Percentiles rank a stretch among this genome's conserved stretches.
These are phyloP conservation scores for Phylloporus sp. DNA, from an alignment of 1,284 basidiomycete species.

Conservation along the genomic window DNA sequence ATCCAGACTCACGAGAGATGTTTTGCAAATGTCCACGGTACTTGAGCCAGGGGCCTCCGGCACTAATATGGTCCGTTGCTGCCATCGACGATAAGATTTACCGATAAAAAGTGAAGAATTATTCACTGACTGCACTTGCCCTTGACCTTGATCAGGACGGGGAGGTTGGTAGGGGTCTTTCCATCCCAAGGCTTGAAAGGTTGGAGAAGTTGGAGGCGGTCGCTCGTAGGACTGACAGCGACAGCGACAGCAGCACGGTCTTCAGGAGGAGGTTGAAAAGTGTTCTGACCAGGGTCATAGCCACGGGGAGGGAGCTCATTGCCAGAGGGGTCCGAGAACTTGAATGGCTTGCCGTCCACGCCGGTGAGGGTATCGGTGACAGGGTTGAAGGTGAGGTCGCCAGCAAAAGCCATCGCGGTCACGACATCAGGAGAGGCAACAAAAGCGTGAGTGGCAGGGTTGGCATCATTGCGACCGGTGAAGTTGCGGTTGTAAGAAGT, in stretches of 20 bases:
- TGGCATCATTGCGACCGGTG: constrained; percentile 99
- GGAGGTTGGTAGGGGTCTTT: constrained; percentile 88
- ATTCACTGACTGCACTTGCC: constrained; percentile 92
- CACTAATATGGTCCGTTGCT: constrained; percentile 89
- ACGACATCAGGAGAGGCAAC: constrained; percentile 98
- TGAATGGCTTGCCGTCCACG: constrained; percentile 96
- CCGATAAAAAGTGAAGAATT: not conserved
- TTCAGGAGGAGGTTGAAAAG: constrained; percentile 93
- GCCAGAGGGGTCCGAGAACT: constrained; percentile 90
- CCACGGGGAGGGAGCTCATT: constrained; percentile 93
- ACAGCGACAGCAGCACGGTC: constrained; percentile 88
- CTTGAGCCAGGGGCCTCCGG: constrained; percentile 99
- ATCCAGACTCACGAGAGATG: constrained; percentile 79
- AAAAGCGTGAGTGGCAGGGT: constrained; percentile 98
- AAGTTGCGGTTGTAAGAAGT: constrained; percentile 99
- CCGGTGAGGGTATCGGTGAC: constrained; percentile 90
- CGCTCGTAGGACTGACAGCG: constrained; percentile 86
- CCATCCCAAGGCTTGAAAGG: constrained; percentile 96
- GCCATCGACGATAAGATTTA: not conserved
- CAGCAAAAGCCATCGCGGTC: constrained; percentile 96
- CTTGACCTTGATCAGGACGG: constrained; percentile 96
- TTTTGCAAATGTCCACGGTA: constrained; percentile 99
- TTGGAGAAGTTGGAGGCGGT: constrained; percentile 93
- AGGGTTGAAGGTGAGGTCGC: constrained; percentile 96
- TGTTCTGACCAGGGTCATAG: constrained; percentile 96